Evolutionary conservation across 495 filamentous ascomycete species (phyloP).

Genomic region (Neurospora sp.): DNA sequence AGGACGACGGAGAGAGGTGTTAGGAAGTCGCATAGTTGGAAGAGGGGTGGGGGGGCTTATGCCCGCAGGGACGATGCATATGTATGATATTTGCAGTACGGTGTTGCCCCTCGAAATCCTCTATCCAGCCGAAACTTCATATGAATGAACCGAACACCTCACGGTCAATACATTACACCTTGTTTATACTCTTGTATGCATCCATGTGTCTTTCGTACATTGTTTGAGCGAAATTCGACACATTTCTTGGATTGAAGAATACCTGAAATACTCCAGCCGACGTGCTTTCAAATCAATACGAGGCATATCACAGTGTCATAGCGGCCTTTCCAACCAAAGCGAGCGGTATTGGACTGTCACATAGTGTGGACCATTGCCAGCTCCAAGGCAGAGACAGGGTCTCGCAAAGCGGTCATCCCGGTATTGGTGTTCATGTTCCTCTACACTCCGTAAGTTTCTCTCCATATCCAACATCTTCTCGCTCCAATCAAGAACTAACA

Average conservation of each 20-base stretch:
- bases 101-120: not conserved
- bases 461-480: not conserved
- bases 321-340: too few relatives aligned
- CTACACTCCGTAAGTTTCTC: conserved; percentile 38
- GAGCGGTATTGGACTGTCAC: too few relatives aligned
- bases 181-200: not conserved
- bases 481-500: not conserved
- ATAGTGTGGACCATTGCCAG: too few relatives aligned
- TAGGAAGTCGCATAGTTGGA: not conserved
- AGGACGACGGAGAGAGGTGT: not conserved
- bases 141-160: not conserved
- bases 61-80: not conserved
- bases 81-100: not conserved
- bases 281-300: not conserved
- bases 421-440: conserved; percentile 51
- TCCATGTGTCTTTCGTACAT: not conserved
- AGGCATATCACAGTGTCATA: too few relatives aligned
- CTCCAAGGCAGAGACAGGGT: not conserved
- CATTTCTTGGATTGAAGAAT: not conserved
- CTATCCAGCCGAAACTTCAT: not conserved
- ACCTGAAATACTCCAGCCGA: not conserved
- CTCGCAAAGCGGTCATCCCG: conserved; percentile 33
- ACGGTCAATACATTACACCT: not conserved
- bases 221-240: not conserved
- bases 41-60: not conserved